These are phyloP conservation scores for Blastobotrys parvus DNA, from an alignment of 805 yeast species.

Conservation along the genomic window DNA sequence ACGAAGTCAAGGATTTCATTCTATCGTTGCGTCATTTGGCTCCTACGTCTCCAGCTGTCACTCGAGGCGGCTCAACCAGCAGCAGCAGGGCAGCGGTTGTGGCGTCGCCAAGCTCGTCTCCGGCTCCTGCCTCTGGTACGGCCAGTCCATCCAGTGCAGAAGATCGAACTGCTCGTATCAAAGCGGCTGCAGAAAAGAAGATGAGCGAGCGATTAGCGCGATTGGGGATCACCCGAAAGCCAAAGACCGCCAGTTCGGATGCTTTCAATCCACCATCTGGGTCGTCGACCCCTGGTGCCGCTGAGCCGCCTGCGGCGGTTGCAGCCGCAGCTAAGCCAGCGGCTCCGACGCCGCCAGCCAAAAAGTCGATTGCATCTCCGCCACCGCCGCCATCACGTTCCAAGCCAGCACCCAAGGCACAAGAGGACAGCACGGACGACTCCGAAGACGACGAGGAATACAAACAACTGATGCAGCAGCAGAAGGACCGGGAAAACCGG, in stretches of 20 bases:
- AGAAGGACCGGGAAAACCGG: constrained; percentile 19
- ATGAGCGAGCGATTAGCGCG: constrained; percentile 83
- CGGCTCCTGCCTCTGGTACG: constrained; percentile 13
- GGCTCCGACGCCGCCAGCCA: constrained; percentile 6
- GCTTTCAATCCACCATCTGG: constrained; percentile 17
- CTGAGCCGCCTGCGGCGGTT: constrained; percentile 5
- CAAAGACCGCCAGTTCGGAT: constrained; percentile 13
- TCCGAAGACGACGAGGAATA: constrained; percentile 27
- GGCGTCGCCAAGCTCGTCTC: constrained; percentile 3
- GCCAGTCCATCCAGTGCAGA: constrained; percentile 37
- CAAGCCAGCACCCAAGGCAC: constrained; percentile 10
- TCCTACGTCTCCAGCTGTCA: constrained; percentile 2
- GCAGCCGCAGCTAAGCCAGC: constrained; percentile 6
- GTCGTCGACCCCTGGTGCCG: constrained; percentile 8
- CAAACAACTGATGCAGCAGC: constrained; percentile 27
- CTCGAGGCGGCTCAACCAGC: constrained; percentile 3
- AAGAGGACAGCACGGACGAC: constrained; percentile 12
- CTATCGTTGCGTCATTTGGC: constrained; percentile 33
- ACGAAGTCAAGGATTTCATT: constrained; percentile 58
- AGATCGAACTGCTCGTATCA: constrained; percentile 70
- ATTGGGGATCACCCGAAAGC: constrained; percentile 48
- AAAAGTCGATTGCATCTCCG: constrained; percentile 7
- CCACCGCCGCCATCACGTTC: constrained; percentile 14
- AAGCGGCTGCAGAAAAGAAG: constrained; percentile 71
- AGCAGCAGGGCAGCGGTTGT: background rate